Evolutionary conservation across 2,329 filamentous ascomycete genomes (phyloP), one percentile per base, ranked within the genome.

Genomic region (Magnaporthiopsis incrustans): DNA sequence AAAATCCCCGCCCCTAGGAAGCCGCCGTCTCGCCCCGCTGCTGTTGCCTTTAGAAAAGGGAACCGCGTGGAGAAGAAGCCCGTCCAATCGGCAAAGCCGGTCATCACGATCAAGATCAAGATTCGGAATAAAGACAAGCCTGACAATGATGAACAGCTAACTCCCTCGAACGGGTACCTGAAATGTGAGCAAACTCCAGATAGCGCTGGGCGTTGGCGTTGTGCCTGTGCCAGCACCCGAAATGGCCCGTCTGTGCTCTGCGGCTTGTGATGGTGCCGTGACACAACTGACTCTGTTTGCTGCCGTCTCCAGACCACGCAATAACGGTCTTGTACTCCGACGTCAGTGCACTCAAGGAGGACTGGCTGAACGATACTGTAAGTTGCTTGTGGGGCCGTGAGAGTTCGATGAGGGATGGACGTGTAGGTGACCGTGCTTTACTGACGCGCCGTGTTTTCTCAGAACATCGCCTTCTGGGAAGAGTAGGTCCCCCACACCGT

Each of bases 381-480:
- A 69, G 84, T 78, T 57, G 15, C n/a, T 18, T 59, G 35, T 33
- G 11, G 35, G 14, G 35, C 35, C 11, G 12, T 14, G 5, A 18
- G 15, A 38, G 14, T 5, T 14, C 44, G 12, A 7, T 8, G 15
- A 1, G 15, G 27, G 56, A 12, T 50, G 4, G 10, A n/a, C 6
- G 35, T 38, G 5, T 18, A 44, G 64, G 27, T 63, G 61, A 44
- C 70, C 73, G 27, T 3, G 67, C 69, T 68, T 70, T 5, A 18
- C 35, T 38, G 15, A 38, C 35, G 35, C 35, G 11, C 14, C 12
- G 12, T 18, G 4, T 38, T 6, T 6, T 14, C 30, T 32, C 69
- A 94, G 90, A 93, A 92, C 70, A 98, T 99, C 69, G 89, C 92
- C 62, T 98, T 99, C 74, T 99, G 95, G 94, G 91, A 98, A 83